These are phyloP conservation scores for Plasmodium malariae DNA, from an alignment of 169 alveolate species.

Conservation along the genomic window DNA sequence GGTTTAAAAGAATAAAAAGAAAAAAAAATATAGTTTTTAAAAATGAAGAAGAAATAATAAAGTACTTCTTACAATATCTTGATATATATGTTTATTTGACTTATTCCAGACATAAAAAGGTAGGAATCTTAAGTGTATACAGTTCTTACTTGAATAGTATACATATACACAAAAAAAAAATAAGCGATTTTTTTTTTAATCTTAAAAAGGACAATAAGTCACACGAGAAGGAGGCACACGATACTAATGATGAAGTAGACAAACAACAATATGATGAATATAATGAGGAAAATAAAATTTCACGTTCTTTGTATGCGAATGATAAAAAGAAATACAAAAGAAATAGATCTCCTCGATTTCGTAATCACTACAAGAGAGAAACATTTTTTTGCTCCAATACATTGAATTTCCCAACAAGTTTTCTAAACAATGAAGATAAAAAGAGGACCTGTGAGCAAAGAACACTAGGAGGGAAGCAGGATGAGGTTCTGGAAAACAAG, in stretches of 20 bases:
- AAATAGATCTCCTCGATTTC: background rate
- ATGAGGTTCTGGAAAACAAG: too few relatives aligned
- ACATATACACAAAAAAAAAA: constrained; percentile 36
- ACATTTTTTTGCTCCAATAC: constrained; percentile 3
- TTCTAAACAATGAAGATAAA: background rate
- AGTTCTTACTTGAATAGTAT: constrained; percentile 50
- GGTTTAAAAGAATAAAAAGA: constrained; percentile 71
- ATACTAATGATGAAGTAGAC: background rate
- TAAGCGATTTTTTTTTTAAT: constrained; percentile 30
- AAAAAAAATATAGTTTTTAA: constrained; percentile 50
- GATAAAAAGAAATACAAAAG: background rate
- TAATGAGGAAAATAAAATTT: background rate
- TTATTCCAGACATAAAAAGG: constrained; percentile 37
- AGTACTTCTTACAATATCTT: constrained; percentile 43
- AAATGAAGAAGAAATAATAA: constrained; percentile 45
- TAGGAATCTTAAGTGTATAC: constrained; percentile 60
- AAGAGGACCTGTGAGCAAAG: too few relatives aligned
- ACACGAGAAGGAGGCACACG: background rate
- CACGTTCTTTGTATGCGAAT: background rate
- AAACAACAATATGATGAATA: background rate
- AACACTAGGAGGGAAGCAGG: too few relatives aligned
- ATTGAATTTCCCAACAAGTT: background rate
- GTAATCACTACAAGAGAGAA: background rate
- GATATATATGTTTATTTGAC: constrained; percentile 39
- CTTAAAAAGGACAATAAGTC: background rate